Conservation (phyloP, 345 rosid genomes). For the Eutrema japonicum region DNA sequence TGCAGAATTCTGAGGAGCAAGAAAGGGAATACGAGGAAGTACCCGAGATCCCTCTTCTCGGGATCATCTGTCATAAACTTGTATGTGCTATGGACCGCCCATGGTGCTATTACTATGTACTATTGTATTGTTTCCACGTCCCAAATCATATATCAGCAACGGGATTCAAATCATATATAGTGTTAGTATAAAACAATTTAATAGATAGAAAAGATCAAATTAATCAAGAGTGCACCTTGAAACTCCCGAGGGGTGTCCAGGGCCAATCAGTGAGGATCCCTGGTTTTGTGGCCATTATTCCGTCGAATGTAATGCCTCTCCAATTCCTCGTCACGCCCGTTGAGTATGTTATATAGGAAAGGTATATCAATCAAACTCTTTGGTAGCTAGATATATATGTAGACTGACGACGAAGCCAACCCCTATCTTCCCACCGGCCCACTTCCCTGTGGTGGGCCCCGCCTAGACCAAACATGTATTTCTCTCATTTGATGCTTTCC, state of each 20-base stretch:
- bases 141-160: conserved; percentile 18
- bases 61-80: conserved; percentile 36
- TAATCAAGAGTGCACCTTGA: conserved; percentile 47
- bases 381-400: background rate
- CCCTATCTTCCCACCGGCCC: conserved; percentile 42
- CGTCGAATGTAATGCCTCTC: conserved; percentile 26
- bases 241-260: conserved; percentile 58
- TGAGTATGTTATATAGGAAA: conserved; percentile 24
- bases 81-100: conserved; percentile 56
- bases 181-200: background rate
- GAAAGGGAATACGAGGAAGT: conserved; percentile 49
- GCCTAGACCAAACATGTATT: conserved; percentile 25
- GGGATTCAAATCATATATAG: background rate
- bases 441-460: conserved; percentile 24
- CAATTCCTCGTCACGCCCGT: conserved; percentile 19
- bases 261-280: conserved; percentile 66
- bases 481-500: conserved; percentile 20
- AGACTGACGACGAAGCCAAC: conserved; percentile 28
- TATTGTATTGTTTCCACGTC: conserved; percentile 37
- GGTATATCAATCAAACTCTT: background rate
- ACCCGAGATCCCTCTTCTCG: conserved; percentile 45
- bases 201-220: background rate
- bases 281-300: conserved; percentile 61
- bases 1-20: conserved; percentile 54
- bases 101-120: conserved; percentile 62